Evolutionary conservation across 2,329 filamentous ascomycete species (phyloP).

Genomic region (Diaporthe australafricana): DNA sequence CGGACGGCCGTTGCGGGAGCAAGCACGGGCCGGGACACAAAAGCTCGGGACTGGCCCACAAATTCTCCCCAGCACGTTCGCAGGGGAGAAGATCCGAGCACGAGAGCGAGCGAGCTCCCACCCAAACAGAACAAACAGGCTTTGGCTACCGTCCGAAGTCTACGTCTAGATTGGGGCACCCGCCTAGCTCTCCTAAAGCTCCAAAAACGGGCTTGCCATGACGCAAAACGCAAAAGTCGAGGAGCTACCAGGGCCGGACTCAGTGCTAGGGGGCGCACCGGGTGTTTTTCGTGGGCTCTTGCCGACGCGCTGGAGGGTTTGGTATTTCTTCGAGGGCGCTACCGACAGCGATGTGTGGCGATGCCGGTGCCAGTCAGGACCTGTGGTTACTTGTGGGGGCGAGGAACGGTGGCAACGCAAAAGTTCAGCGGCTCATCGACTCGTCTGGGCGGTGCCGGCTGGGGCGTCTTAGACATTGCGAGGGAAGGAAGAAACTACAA

Average conservation of each 20-base stretch:
- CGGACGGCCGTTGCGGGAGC: not conserved
- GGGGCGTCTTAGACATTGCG: not conserved
- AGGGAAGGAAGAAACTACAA: not conserved
- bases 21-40: not conserved
- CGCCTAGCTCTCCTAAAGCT: no score
- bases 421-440: not conserved
- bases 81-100: not conserved
- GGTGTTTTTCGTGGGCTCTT: not conserved
- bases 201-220: no score
- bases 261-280: not conserved
- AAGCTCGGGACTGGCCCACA: not conserved
- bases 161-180: not conserved
- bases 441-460: no score
- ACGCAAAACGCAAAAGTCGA: conserved; percentile 7
- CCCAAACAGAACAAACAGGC: not conserved
- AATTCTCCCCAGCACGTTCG: not conserved
- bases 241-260: conserved; percentile 6
- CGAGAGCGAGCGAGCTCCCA: no score
- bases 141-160: not conserved
- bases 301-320: no score
- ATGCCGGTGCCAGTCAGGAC: no score
- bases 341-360: not conserved
- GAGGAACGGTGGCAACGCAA: not conserved
- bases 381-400: no score
- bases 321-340: not conserved